Evolutionary conservation across 129 eudicot species (phyloP).

Genomic region (Escallonia rubra): DNA sequence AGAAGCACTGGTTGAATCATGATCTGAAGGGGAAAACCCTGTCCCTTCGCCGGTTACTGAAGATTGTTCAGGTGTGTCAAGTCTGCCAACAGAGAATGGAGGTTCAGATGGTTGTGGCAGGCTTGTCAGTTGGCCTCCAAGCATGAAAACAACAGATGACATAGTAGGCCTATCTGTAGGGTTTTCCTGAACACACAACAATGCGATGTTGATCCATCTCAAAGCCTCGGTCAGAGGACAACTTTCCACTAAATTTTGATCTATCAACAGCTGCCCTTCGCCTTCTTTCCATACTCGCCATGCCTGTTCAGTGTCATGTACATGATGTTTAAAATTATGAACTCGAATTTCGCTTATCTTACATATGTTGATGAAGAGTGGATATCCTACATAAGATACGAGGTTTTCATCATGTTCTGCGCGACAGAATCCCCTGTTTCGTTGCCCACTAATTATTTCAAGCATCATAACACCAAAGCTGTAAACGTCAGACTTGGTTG

Average conservation of each 20-base stretch:
- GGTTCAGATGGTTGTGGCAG: slow-evolving; percentile 1
- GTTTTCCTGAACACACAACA: slow-evolving; percentile 8
- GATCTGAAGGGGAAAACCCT: slow-evolving; percentile 15
- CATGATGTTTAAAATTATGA: neutral
- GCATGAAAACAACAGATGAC: slow-evolving; percentile 11
- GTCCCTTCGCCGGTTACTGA: slow-evolving; percentile 14
- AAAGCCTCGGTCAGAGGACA: slow-evolving; percentile 10
- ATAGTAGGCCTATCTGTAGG: slow-evolving; percentile 13
- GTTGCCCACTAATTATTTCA: slow-evolving; percentile 17
- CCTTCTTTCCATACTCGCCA: slow-evolving; percentile 33
- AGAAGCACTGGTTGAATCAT: slow-evolving; percentile 17
- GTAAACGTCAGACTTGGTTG: slow-evolving; percentile 14
- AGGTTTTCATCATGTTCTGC: slow-evolving; percentile 10
- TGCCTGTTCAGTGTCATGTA: slow-evolving; percentile 5
- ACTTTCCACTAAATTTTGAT: slow-evolving; percentile 10
- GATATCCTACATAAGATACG: slow-evolving; percentile 14
- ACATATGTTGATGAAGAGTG: neutral
- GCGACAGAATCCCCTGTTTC: slow-evolving; percentile 11
- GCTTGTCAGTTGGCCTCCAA: neutral
- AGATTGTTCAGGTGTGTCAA: slow-evolving; percentile 6
- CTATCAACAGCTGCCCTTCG: slow-evolving; percentile 12
- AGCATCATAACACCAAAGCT: slow-evolving; percentile 20
- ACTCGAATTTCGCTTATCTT: neutral
- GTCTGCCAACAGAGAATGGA: no score
- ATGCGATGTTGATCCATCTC: slow-evolving; percentile 23